A percentile compares a stretch with the other conserved stretches of the same genome.
phyloP scores from a whole-genome alignment of 768 basidiomycete genomes.

The Mycena sanguinolenta region DNA sequence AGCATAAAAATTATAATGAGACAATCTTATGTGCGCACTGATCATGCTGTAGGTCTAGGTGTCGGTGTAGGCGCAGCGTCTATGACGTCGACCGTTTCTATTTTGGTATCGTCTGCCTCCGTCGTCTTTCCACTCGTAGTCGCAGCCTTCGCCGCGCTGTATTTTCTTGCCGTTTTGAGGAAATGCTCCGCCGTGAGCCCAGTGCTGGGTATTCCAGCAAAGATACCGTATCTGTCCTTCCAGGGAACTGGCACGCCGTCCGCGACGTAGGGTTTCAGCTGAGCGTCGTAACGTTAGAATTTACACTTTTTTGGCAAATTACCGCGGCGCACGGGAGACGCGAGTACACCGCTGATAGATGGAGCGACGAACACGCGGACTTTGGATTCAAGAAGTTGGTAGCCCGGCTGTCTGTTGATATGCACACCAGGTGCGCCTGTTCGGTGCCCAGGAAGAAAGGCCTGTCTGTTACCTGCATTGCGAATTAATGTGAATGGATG shows the following conservation, averaged over 20 bases:
- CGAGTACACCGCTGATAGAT: constrained; percentile 70
- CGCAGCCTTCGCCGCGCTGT: background rate
- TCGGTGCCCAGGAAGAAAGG: constrained; percentile 84
- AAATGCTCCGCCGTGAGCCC: constrained; percentile 61
- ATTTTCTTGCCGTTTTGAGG: constrained; percentile 53
- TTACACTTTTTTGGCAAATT: background rate
- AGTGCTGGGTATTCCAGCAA: constrained; percentile 53
- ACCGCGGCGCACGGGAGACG: constrained; percentile 62
- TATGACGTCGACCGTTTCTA: background rate
- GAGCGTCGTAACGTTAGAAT: constrained; percentile 4
- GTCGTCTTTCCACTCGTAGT: background rate
- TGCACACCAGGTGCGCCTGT: constrained; percentile 93
- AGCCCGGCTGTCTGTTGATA: constrained; percentile 83
- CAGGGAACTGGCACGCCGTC: constrained; percentile 54
- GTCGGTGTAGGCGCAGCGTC: background rate
- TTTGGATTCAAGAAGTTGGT: constrained; percentile 84
- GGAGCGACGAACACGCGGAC: constrained; percentile 90
- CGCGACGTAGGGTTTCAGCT: constrained; percentile 83
- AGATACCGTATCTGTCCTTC: constrained; percentile 50
- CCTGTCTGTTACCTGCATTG: constrained; percentile 84
- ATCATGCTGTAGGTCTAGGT: too few relatives aligned
- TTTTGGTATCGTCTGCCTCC: background rate
- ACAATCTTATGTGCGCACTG: background rate
- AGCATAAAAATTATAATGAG: background rate
- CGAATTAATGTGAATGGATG: background rate